Base-by-base conservation (phyloP, 208 protist species). In the Porcisia deanei region DNA sequence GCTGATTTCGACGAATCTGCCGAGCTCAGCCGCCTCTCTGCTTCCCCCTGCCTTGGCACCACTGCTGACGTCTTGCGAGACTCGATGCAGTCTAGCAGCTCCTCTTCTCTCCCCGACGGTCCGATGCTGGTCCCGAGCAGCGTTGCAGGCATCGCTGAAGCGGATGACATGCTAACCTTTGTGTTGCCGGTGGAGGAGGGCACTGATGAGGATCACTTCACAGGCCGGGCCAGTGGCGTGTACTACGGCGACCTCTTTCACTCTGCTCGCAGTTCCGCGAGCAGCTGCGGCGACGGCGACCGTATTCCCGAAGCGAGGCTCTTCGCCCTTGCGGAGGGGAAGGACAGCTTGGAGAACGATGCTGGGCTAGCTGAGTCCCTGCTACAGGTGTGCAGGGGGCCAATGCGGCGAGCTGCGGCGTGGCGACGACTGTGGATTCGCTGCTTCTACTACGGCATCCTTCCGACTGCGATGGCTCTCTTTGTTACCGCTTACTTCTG, bases 161-260 rank as follows among this genome's bases (percentile, higher is more conserved):
- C 41, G 52, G 58, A 47, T 20, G 60, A 57, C 12, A 73, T 18
- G 41, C 54, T n/a, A 3, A 60, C 55, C 16, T 41, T 72, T 43
- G 64, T 60, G 76, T 59, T 82, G 54, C 77, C 77, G 0, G 77
- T 82, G 1, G 65, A 69, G 64, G 65, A 84, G 43, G 61, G 53
- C 37, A 37, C 41, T 30, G 64, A 47, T 55, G 82, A 53, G n/a
- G 82, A 83, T 9, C 68, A 73, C n/a, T 89, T 87, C 66, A 87
- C 76, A 3, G 82, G 80, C 12, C 73, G 87, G 1, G 83, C 81
- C 16, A 92, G 88, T 68, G 88, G 88, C 45, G 80, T 90, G 6
- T 90, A 85, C 73, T 92, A 92, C 69, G 88, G 88, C 18, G 71
- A 77, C 49, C 37, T 86, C 53, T 71, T 85, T 61, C 80, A 68